Evolutionary conservation across 257 asterid genomes (phyloP).

Genomic region (Datura wrightii): DNA sequence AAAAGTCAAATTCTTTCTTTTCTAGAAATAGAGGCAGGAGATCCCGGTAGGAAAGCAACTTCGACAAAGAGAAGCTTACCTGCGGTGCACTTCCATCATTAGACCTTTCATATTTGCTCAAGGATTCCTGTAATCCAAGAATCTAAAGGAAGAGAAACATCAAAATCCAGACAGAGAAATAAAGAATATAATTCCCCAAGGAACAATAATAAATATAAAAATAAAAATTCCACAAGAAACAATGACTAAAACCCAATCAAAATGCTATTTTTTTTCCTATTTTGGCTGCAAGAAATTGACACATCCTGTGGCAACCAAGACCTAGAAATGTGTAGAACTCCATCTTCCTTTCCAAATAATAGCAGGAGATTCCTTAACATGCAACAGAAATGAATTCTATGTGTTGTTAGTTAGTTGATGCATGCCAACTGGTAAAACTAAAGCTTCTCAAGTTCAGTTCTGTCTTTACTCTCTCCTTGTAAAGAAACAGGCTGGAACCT

Average conservation of each 20-base stretch:
- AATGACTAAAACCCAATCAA: neutral
- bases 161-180: neutral
- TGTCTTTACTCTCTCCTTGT: neutral
- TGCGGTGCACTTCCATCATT: slow-evolving; percentile 89
- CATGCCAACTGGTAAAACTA: neutral
- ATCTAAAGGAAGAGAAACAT: slow-evolving; percentile 57
- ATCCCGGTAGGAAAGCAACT: neutral
- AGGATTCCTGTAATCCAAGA: slow-evolving; percentile 89
- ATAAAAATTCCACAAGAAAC: neutral
- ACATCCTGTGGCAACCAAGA: neutral
- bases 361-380: neutral
- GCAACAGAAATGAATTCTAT: neutral
- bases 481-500: slow-evolving; percentile 23
- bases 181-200: neutral
- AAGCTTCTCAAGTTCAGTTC: neutral
- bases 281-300: neutral
- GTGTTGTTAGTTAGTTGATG: slow-evolving; percentile 14
- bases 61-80: slow-evolving; percentile 48
- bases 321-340: neutral
- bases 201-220: neutral
- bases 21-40: slow-evolving; percentile 4
- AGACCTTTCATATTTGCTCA: slow-evolving; percentile 90
- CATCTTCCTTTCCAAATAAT: neutral
- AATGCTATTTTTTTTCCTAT: neutral
- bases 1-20: neutral